These are phyloP conservation scores for Coemansia erecta DNA, from an alignment of 192 early-diverging fungal genomes.

Conservation along the genomic window DNA sequence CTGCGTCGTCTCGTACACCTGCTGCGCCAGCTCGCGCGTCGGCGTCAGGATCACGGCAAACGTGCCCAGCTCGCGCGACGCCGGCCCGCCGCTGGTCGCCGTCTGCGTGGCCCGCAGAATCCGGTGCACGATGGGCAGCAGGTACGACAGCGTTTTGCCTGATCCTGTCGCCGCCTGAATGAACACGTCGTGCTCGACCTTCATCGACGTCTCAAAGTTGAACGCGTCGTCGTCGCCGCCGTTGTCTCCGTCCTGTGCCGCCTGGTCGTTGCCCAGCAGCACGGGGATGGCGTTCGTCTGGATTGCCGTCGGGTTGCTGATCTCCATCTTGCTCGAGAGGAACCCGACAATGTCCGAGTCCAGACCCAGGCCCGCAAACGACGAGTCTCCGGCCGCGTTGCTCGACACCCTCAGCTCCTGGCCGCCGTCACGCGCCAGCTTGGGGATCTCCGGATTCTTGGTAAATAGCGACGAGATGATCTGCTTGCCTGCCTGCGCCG, in stretches of 20 bases:
- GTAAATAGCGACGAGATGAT: constrained; percentile 83
- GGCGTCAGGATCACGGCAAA: constrained; percentile 92
- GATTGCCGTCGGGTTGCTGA: constrained; percentile 83
- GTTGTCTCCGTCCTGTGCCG: background rate
- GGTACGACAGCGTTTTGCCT: constrained; percentile 94
- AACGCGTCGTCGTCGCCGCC: constrained; percentile 25
- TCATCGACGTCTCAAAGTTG: constrained; percentile 47
- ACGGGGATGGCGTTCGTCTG: constrained; percentile 66
- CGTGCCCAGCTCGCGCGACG: constrained; percentile 76
- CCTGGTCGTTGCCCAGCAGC: background rate
- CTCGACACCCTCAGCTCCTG: constrained; percentile 40
- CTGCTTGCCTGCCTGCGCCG: constrained; percentile 57
- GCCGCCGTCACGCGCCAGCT: constrained; percentile 12
- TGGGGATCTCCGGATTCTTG: constrained; percentile 62
- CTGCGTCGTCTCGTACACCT: constrained; percentile 80
- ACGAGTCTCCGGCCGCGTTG: constrained; percentile 51
- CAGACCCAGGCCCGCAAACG: constrained; percentile 78
- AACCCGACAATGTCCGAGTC: constrained; percentile 66
- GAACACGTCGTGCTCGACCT: constrained; percentile 70
- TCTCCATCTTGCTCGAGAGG: constrained; percentile 68
- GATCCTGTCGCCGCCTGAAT: constrained; percentile 96
- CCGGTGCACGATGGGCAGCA: constrained; percentile 89
- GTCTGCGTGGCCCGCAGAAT: constrained; percentile 66
- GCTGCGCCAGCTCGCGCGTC: constrained; percentile 97
- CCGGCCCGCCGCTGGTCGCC: constrained; percentile 27